Conservation (phyloP, 1,284 basidiomycete genomes). For the Acaromyces ingoldii region DNA sequence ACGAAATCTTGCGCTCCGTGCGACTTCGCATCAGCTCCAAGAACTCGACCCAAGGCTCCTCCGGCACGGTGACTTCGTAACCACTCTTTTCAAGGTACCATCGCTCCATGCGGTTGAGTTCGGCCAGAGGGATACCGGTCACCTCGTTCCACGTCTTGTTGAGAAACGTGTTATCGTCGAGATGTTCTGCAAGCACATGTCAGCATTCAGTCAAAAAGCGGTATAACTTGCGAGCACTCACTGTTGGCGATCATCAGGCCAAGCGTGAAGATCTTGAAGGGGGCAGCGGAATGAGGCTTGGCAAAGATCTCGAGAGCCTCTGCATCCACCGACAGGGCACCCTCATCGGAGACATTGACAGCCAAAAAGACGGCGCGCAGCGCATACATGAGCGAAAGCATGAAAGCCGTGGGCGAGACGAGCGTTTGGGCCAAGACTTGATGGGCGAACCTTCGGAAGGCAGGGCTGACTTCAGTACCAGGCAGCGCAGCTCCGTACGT, state of each 20-base stretch:
- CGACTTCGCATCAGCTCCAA: constrained; percentile 27
- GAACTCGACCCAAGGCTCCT: constrained; percentile 42
- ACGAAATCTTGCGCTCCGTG: constrained; percentile 16
- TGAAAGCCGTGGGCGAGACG: constrained; percentile 42
- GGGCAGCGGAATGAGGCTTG: constrained; percentile 37
- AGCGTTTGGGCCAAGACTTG: constrained; percentile 48
- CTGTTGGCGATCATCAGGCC: constrained; percentile 51
- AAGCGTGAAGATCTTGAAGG: constrained; percentile 47
- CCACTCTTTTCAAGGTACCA: constrained; percentile 43
- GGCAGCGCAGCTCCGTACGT: not conserved
- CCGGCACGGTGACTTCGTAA: constrained; percentile 42
- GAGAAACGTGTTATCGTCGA: constrained; percentile 51
- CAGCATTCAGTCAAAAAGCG: not conserved
- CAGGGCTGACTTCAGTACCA: constrained; percentile 35
- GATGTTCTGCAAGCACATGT: constrained; percentile 19
- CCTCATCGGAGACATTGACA: constrained; percentile 17
- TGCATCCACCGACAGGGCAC: constrained; percentile 17
- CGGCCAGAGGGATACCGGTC: constrained; percentile 46
- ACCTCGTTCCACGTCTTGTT: constrained; percentile 51
- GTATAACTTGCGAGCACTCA: not conserved
- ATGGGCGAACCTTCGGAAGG: constrained; percentile 45
- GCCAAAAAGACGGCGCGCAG: constrained; percentile 32
- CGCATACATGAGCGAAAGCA: constrained; percentile 42
- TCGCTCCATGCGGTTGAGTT: constrained; percentile 48
- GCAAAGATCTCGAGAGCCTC: constrained; percentile 42